Evolutionary conservation across 495 filamentous ascomycete species (phyloP).

Genomic region (Penicillium chermesinum): DNA sequence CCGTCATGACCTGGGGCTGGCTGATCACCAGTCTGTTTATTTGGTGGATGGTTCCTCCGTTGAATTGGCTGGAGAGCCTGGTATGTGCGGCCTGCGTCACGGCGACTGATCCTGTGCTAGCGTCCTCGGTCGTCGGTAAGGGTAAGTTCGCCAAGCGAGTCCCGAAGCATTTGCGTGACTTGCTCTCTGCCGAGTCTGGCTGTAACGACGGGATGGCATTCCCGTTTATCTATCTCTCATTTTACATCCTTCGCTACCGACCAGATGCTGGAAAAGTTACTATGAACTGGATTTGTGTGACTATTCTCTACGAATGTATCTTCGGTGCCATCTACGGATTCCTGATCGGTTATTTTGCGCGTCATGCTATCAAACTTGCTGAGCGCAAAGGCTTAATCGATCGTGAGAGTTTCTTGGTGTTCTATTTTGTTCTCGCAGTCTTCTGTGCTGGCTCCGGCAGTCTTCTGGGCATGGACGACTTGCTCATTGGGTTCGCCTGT

Average conservation of each 20-base stretch:
- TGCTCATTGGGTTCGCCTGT: slow-evolving; percentile 92
- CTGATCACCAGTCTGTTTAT: slow-evolving; percentile 90
- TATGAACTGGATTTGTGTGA: slow-evolving; percentile 83
- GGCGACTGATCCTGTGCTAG: slow-evolving; percentile 94
- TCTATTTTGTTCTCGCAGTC: slow-evolving; percentile 95
- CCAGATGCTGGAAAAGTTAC: slow-evolving; percentile 62
- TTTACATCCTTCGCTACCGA: slow-evolving; percentile 81
- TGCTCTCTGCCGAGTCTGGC: slow-evolving; percentile 94
- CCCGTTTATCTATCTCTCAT: slow-evolving; percentile 89
- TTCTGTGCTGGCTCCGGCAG: slow-evolving; percentile 95
- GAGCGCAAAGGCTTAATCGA: slow-evolving; percentile 86
- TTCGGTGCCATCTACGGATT: slow-evolving; percentile 91
- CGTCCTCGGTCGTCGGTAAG: slow-evolving; percentile 96
- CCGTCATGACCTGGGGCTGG: slow-evolving; percentile 98
- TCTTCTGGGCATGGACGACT: slow-evolving; percentile 86
- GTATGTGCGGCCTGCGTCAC: slow-evolving; percentile 89
- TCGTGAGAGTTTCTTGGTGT: slow-evolving; percentile 94
- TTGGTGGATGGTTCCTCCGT: slow-evolving; percentile 83
- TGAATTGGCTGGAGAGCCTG: slow-evolving; percentile 86
- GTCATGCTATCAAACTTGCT: slow-evolving; percentile 85
- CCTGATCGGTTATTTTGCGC: slow-evolving; percentile 76
- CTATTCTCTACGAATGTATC: slow-evolving; percentile 93
- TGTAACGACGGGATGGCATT: slow-evolving; percentile 99
- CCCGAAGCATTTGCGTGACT: slow-evolving; percentile 91
- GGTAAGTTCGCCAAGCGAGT: slow-evolving; percentile 98